Base-by-base conservation (phyloP, 1,284 basidiomycete genomes). In the Ceratobasidium theobromae region DNA sequence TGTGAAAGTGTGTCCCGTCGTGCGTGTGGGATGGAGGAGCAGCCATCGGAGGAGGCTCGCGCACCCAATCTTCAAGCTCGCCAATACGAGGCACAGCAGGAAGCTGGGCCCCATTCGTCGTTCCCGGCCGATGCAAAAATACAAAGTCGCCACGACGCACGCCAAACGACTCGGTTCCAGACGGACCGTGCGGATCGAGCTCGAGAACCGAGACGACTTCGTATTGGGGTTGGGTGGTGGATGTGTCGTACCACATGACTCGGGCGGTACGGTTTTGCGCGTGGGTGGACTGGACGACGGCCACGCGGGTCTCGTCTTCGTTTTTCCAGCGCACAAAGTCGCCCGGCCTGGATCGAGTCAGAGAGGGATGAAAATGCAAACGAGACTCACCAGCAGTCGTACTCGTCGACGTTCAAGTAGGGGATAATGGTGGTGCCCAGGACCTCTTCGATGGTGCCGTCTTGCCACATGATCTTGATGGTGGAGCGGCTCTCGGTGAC, bases 271-370 rank as follows among this genome's bases (percentile, higher is more conserved):
- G 71, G 65, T 76, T 74, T 25, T 68, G 52, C 0, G 70, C 53
- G 27, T 53, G 35, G 11, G 66, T 40, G 73, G 72, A 72, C 75
- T 95, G 93, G 6, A 97, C 86, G 68, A 96, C 82, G 1, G 87
- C 93, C 43, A 86, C 79, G 38, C 82, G 81, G 57, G 79, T 82
- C 72, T 80, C 80, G 51, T 85, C 86, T 75, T 93, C 91, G 41
- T 81, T 84, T 72, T 88, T 88, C 87, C 90, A 95, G n/a, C 93
- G 73, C 9, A 95, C 87, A 75, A 92, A 87, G 72, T 97, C 93
- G 28, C 95, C 94, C 2, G 94, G 94, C 92, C 92, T 92, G 53
- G 2, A 52, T 23, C 18, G 12, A 18, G 28, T 43, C 30, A 43
- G 14, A 6, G 12, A n/a, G 43, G 14, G 23, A 28, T 25, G 12